Evolutionary conservation across 2,329 filamentous ascomycete species (phyloP), one percentile per base, ranked within the genome.

Genomic region (Neonectria faginata): DNA sequence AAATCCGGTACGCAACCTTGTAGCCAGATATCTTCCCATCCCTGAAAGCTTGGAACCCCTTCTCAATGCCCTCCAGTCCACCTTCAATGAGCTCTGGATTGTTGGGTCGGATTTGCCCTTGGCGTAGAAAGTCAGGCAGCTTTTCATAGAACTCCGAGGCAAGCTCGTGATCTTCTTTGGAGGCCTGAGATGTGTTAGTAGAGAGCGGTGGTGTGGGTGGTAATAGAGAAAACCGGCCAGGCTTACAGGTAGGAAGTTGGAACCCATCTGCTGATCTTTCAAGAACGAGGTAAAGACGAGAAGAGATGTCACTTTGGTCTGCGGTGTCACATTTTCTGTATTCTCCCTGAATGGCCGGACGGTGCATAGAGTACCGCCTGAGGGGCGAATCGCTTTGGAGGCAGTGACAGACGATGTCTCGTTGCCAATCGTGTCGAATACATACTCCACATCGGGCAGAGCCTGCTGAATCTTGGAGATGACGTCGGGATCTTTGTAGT

Each of bases 231-330:
- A 22, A 22, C 20, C 20, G 20, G 20, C 20, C 20, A 42, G n/a
- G n/a, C 39, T 33, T 42, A 48, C 29, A 44, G 52, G 20, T 27
- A 61, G 4, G 20, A 12, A n/a, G 3, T 20, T 12, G 18, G 27
- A 4, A 18, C 59, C 7, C 31, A 36, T 6, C n/a, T 31, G 25
- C 14, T 57, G 59, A 2, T 44, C 33, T 6, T 42, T 80, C 25
- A 80, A 51, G 44, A 82, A 82, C 0, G 77, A 76, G 3, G 79
- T 81, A 75, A 76, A 82, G 0, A 83, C 79, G 10, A 82, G 64
- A 3, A 82, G 78, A 66, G 80, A 79, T 0, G 76, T 79, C 1
- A 82, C 75, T 20, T 71, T 73, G 0, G 76, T 76, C 1, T 68
- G 65, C 12, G 67, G 45, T 0, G 71, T 63, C 1, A 81, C 77